phyloP scores from a whole-genome alignment of 2,329 filamentous ascomycete species.

The Xylaria sp. region DNA sequence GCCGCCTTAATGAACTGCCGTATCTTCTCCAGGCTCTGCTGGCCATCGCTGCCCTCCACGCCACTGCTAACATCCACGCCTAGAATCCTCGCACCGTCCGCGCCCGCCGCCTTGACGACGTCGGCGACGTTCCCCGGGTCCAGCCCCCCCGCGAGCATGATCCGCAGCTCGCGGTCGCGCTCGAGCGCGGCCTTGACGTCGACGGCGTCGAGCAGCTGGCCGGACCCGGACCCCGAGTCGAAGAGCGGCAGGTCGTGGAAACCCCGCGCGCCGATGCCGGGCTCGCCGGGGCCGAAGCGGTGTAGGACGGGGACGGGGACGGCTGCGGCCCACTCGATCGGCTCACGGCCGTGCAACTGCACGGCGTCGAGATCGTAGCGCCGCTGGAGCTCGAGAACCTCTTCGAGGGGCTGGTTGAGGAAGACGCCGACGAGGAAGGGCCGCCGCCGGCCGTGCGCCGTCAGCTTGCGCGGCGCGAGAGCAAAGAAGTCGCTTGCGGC shows the following conservation, averaged over 20 bases:
- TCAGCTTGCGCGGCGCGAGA: slow-evolving; percentile 50
- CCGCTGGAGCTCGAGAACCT: slow-evolving; percentile 78
- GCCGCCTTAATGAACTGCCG: slow-evolving; percentile 75
- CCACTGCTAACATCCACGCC: slow-evolving; percentile 95
- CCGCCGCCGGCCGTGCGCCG: slow-evolving; percentile 48
- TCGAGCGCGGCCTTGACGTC: slow-evolving; percentile 69
- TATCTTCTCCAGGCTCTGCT: slow-evolving; percentile 82
- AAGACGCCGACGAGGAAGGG: slow-evolving; percentile 92
- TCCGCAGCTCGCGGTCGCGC: slow-evolving; percentile 68
- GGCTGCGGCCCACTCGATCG: slow-evolving; percentile 85
- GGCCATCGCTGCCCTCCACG: slow-evolving; percentile 79
- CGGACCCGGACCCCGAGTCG: slow-evolving; percentile 85
- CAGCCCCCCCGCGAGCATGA: slow-evolving; percentile 85
- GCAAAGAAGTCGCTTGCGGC: slow-evolving; percentile 71
- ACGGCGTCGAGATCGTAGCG: slow-evolving; percentile 82
- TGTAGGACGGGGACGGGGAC: slow-evolving; percentile 92
- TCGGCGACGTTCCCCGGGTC: slow-evolving; percentile 76
- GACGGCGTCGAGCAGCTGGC: slow-evolving; percentile 72
- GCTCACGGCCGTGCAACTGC: slow-evolving; percentile 90
- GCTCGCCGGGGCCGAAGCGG: slow-evolving; percentile 76
- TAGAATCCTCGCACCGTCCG: slow-evolving; percentile 64
- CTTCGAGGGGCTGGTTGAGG: slow-evolving; percentile 82
- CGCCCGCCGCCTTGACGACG: slow-evolving; percentile 65
- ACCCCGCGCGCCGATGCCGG: slow-evolving; percentile 72
- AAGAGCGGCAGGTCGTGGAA: slow-evolving; percentile 84